Evolutionary conservation across 75 land plant genomes (phyloP).

Genomic region (Isoetes taiwanensis): DNA sequence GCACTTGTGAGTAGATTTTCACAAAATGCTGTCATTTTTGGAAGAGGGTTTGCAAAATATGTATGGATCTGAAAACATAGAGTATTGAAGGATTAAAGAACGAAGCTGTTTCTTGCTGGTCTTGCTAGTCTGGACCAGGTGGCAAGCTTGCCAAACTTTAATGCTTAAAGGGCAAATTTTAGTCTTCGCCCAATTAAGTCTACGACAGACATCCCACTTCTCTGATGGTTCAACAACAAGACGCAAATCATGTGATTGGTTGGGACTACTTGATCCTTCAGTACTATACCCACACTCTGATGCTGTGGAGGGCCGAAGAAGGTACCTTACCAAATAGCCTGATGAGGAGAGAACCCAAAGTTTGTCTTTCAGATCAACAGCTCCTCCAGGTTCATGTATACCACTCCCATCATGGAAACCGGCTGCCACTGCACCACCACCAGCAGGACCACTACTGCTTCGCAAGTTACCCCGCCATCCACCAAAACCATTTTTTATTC

Average conservation of each 20-base stretch:
- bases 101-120: too few relatives aligned
- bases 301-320: constrained; percentile 27
- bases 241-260: constrained; percentile 22
- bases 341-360: constrained; percentile 76
- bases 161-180: too few relatives aligned
- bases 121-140: too few relatives aligned
- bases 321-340: constrained; percentile 69
- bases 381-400: constrained; percentile 12
- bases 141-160: too few relatives aligned
- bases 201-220: constrained; percentile 81
- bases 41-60: too few relatives aligned
- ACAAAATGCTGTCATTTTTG: too few relatives aligned
- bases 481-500: constrained; percentile 67
- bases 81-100: too few relatives aligned
- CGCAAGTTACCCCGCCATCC: constrained; percentile 76
- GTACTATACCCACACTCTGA: constrained; percentile 8
- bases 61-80: too few relatives aligned
- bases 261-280: constrained; percentile 9
- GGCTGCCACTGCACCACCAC: constrained; percentile 85
- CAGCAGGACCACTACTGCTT: constrained; percentile 74
- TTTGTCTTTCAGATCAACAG: constrained; percentile 33
- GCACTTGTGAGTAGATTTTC: too few relatives aligned
- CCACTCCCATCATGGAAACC: constrained; percentile 65
- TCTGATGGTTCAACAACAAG: constrained; percentile 60
- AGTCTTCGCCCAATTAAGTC: constrained; percentile 44